These are phyloP conservation scores for Backusella parvicylindrica DNA, from an alignment of 192 early-diverging fungal species.

Conservation along the genomic window DNA sequence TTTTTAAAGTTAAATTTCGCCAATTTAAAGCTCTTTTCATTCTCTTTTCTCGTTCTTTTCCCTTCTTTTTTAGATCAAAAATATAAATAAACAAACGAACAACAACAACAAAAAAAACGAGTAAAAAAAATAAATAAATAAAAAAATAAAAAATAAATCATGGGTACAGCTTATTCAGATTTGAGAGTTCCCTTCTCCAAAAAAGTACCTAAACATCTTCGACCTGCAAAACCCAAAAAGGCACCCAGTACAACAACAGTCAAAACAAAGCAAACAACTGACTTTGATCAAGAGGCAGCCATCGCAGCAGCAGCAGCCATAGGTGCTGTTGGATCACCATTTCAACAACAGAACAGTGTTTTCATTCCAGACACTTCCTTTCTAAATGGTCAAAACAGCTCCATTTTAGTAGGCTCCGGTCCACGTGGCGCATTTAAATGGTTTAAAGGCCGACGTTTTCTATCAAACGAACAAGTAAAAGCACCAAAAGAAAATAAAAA, in stretches of 20 bases:
- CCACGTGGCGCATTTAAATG: slow-evolving; percentile 20
- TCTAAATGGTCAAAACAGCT: not conserved
- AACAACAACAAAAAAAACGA: too few relatives aligned
- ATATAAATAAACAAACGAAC: too few relatives aligned
- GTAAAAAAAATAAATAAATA: not conserved
- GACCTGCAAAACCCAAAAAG: not conserved
- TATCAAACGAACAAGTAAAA: not conserved
- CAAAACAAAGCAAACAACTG: not conserved
- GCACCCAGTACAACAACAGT: not conserved
- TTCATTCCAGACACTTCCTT: not conserved
- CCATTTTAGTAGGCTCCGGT: slow-evolving; percentile 5
- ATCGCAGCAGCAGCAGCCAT: not conserved
- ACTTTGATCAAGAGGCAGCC: not conserved
- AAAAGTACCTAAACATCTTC: slow-evolving; percentile 16
- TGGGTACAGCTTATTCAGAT: not conserved
- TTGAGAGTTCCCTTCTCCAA: not conserved
- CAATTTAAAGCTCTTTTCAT: not conserved
- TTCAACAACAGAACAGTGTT: not conserved
- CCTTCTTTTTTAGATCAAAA: not conserved
- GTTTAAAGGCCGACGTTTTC: slow-evolving; percentile 25
- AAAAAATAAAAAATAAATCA: not conserved
- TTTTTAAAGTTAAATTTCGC: not conserved
- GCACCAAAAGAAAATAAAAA: not conserved
- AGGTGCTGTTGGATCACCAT: not conserved
- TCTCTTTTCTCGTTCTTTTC: too few relatives aligned